Conservation (phyloP, 257 asterid species). For the Solanum pimpinellifolium region DNA sequence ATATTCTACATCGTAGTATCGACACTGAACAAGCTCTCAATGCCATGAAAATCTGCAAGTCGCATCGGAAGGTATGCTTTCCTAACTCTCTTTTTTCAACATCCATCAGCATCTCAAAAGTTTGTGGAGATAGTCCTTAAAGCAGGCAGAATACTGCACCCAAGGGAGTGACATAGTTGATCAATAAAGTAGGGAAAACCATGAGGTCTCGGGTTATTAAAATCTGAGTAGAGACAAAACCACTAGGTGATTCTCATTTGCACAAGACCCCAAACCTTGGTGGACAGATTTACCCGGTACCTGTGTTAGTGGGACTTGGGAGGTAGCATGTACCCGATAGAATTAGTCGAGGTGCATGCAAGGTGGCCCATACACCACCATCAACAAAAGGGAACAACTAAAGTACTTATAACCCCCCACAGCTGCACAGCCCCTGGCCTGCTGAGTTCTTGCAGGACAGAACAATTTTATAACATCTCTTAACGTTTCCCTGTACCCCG, state of each 20-base stretch:
- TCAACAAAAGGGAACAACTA: neutral
- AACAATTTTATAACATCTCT: neutral
- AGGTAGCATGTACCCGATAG: neutral
- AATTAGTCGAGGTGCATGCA: neutral
- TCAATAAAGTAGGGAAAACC: neutral
- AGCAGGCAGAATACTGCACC: neutral
- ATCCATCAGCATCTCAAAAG: neutral
- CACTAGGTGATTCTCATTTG: neutral
- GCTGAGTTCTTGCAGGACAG: neutral
- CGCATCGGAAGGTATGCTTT: constrained; percentile 70
- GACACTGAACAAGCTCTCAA: constrained; percentile 79
- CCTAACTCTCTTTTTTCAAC: neutral
- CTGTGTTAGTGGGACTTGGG: neutral
- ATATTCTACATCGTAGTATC: constrained; percentile 82
- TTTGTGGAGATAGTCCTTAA: neutral
- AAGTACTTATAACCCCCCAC: neutral
- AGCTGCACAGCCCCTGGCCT: neutral
- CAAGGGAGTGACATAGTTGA: neutral
- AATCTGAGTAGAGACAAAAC: neutral
- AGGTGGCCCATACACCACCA: neutral
- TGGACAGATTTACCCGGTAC: neutral
- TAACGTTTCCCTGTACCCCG: neutral
- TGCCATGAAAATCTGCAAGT: constrained; percentile 75
- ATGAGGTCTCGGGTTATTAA: neutral
- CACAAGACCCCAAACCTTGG: neutral